Base-by-base conservation (phyloP, 208 protist species). In the Tetramitus jugosus region DNA sequence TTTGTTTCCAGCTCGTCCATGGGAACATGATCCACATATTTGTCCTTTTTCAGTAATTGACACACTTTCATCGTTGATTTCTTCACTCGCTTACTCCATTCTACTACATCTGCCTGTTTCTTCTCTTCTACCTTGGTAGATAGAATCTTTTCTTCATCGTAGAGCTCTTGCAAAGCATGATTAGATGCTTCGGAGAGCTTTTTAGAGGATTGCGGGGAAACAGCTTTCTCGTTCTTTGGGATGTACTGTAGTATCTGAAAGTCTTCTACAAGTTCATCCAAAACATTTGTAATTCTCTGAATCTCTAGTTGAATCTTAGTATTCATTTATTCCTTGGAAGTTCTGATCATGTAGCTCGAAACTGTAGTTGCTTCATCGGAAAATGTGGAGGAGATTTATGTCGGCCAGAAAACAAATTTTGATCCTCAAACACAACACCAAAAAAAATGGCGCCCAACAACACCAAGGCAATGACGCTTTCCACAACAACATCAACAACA, bases 281-380 rank as follows among this genome's bases (percentile, higher is more conserved):
- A 71, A n/a, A 71, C 65, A 6, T 49, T 71, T 4, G 31, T 49
- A 46, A 71, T 71, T 35, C 65, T 42, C n/a, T 71, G 17, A 33
- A 64, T 64, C 17, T 7, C 8, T 64, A 10, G 60, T 64, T n/a
- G n/a, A n/a, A n/a, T n/a, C n/a, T n/a, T n/a, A n/a, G n/a, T n/a
- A n/a, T n/a, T n/a, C n/a, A n/a, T n/a, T n/a, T n/a, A n/a, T n/a
- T n/a, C n/a, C n/a, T n/a, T n/a, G n/a, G n/a, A n/a, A n/a, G n/a
- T n/a, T n/a, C n/a, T n/a, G n/a, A n/a, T n/a, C n/a, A n/a, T n/a
- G n/a, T n/a, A n/a, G n/a, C n/a, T n/a, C n/a, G n/a, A n/a, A n/a
- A n/a, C n/a, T n/a, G n/a, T n/a, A n/a, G n/a, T n/a, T n/a, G n/a
- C n/a, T n/a, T n/a, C n/a, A n/a, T n/a, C n/a, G n/a, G n/a, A n/a